Conservation (phyloP, 1,284 basidiomycete species). For the Neonothopanus nambi region DNA sequence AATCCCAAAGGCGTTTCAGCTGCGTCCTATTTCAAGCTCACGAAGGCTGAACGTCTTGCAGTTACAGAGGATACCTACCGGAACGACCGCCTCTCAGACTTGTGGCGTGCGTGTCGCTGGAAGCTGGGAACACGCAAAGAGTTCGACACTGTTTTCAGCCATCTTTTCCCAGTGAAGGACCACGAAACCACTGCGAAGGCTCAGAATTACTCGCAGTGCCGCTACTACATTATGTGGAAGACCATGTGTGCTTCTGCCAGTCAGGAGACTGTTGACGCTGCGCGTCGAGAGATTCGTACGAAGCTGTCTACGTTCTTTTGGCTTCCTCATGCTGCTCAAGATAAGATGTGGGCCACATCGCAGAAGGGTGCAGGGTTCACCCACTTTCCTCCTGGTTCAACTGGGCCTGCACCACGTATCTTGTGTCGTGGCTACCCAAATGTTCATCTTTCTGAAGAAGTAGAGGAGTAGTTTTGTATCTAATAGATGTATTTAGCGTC, state of each 20-base stretch:
- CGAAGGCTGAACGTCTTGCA: conserved; percentile 4
- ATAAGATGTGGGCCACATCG: background rate
- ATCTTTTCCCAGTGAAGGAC: background rate
- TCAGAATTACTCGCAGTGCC: background rate
- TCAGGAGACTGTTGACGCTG: background rate
- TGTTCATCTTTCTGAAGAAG: no score
- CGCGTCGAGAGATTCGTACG: background rate
- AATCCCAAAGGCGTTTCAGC: conserved; percentile 13
- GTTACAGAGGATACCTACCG: conserved; percentile 15
- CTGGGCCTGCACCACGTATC: no score
- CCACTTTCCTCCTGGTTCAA: no score
- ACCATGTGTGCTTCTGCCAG: background rate
- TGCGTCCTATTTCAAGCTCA: conserved; percentile 20
- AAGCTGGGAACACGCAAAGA: conserved; percentile 8
- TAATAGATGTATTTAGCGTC: no score
- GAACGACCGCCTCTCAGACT: conserved; percentile 17
- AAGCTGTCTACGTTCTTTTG: background rate
- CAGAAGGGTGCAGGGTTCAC: no score
- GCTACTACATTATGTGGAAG: background rate
- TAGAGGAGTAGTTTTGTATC: no score
- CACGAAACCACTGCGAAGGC: background rate
- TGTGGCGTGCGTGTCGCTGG: conserved; percentile 19
- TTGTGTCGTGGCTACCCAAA: no score
- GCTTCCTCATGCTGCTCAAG: background rate
- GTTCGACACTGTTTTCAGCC: no score